Evolutionary conservation across 1,284 basidiomycete species (phyloP).

Genomic region (Tausonia pullulans): DNA sequence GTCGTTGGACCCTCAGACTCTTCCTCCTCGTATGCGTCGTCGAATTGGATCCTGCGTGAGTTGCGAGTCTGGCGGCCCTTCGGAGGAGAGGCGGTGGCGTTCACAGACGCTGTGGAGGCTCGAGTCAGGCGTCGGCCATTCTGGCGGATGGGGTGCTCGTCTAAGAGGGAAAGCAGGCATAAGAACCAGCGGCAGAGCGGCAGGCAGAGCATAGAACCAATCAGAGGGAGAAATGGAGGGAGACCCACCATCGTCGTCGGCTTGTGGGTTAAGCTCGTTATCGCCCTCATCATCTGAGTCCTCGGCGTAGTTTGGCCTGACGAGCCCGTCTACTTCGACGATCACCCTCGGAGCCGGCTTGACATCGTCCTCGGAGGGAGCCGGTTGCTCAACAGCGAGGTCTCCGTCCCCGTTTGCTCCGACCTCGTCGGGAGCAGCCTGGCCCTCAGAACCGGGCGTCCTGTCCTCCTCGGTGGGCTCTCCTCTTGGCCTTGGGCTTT

Average conservation of each 20-base stretch:
- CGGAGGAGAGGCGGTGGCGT: background rate
- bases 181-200: too few species aligned
- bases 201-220: background rate
- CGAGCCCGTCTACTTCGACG: background rate
- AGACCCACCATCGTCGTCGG: conserved; percentile 4
- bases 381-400: too few species aligned
- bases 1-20: conserved; percentile 1
- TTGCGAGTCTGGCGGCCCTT: background rate
- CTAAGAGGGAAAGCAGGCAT: background rate
- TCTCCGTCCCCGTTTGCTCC: too few species aligned
- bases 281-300: conserved; percentile 24
- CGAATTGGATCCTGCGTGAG: conserved; percentile 1
- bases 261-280: background rate
- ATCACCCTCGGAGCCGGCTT: too few species aligned
- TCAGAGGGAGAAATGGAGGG: background rate
- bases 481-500: too few species aligned
- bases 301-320: conserved; percentile 19
- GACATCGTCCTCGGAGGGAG: too few species aligned
- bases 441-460: conserved; percentile 21
- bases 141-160: background rate
- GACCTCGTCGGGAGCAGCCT: background rate
- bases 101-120: background rate
- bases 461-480: conserved; percentile 28
- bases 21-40: conserved; percentile 1
- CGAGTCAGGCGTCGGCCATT: background rate